Evolutionary conservation across 2,329 filamentous ascomycete species (phyloP).

Genomic region (Curvularia sp.): DNA sequence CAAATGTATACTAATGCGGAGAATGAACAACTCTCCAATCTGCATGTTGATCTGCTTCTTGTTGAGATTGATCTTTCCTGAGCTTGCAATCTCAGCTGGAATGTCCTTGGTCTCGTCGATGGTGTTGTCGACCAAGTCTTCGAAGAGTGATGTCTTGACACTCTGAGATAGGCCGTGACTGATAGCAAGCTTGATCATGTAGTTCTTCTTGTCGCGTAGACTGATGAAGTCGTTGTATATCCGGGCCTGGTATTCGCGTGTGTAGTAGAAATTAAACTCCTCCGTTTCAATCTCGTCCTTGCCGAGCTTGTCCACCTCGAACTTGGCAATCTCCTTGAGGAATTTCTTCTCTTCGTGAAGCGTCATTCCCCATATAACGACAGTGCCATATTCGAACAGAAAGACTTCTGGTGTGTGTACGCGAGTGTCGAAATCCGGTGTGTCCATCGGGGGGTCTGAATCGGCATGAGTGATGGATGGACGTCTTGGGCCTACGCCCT

Average conservation of each 20-base stretch:
- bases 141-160: slow-evolving; percentile 97
- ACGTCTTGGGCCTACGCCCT: slow-evolving; percentile 34
- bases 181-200: slow-evolving; percentile 98
- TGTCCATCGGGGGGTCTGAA: slow-evolving; percentile 48
- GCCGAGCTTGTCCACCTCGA: slow-evolving; percentile 87
- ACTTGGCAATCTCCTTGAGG: slow-evolving; percentile 91
- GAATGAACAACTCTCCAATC: slow-evolving; percentile 96
- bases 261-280: slow-evolving; percentile 99
- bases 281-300: slow-evolving; percentile 92
- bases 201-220: slow-evolving; percentile 89
- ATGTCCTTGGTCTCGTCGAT: slow-evolving; percentile 94
- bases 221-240: slow-evolving; percentile 99
- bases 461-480: slow-evolving; percentile 40
- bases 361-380: slow-evolving; percentile 98
- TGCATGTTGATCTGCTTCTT: slow-evolving; percentile 98
- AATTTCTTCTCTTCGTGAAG: slow-evolving; percentile 88
- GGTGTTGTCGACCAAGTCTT: slow-evolving; percentile 92
- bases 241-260: slow-evolving; percentile 92
- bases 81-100: slow-evolving; percentile 88
- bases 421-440: slow-evolving; percentile 80
- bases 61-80: slow-evolving; percentile 88
- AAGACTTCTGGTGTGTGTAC: slow-evolving; percentile 95
- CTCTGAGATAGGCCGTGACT: slow-evolving; percentile 94
- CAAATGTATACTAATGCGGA: slow-evolving; percentile 96
- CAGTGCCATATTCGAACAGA: slow-evolving; percentile 95